These are phyloP conservation scores for Solanum sitiens DNA, from an alignment of 257 asterid species.

Conservation along the genomic window DNA sequence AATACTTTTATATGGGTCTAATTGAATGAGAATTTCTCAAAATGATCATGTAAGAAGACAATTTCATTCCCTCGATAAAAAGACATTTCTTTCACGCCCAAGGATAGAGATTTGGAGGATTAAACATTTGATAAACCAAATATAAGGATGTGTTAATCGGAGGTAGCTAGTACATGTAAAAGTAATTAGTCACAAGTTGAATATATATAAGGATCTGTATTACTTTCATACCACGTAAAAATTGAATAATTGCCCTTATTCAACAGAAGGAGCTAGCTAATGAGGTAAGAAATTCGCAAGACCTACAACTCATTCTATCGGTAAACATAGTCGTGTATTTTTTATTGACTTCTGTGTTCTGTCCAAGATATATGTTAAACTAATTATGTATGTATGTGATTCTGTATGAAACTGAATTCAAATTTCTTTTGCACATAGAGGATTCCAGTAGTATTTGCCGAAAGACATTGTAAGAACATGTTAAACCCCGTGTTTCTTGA, in stretches of 20 bases:
- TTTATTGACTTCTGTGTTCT: no score
- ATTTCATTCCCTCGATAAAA: neutral
- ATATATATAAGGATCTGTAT: no score
- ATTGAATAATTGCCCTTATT: neutral
- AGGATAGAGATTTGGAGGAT: no score
- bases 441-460: conserved; percentile 19
- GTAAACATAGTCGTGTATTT: neutral
- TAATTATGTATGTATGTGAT: no score
- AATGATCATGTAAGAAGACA: neutral
- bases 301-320: neutral
- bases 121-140: no score
- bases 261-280: neutral
- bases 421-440: neutral
- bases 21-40: neutral
- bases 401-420: neutral
- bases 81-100: no score
- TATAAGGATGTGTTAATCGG: no score
- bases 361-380: no score
- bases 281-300: neutral
- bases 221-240: neutral
- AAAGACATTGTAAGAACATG: conserved; percentile 6
- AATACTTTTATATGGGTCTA: no score
- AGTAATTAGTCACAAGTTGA: no score
- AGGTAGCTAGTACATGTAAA: no score
- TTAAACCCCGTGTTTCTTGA: conserved; percentile 7